Evolutionary conservation across 164 flowering plant genomes (phyloP).

Genomic region (Umbellularia californica): DNA sequence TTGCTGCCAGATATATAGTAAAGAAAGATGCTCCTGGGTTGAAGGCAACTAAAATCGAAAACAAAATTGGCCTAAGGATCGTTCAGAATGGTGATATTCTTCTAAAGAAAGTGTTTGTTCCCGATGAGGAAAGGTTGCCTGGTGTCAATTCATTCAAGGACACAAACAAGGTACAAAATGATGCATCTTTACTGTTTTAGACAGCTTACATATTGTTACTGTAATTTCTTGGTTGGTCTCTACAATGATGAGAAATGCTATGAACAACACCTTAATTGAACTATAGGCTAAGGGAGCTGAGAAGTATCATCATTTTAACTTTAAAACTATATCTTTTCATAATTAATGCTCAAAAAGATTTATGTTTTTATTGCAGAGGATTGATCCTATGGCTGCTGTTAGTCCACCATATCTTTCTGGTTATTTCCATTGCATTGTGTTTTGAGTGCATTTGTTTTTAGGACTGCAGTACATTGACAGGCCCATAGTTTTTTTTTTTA

Average conservation of each 20-base stretch:
- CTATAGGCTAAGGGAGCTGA: too few species aligned
- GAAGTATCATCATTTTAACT: too few species aligned
- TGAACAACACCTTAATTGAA: too few species aligned
- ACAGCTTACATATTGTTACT: neutral
- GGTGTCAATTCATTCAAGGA: constrained; percentile 92
- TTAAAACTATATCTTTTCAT: too few species aligned
- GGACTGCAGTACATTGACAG: too few species aligned
- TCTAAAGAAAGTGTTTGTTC: constrained; percentile 69
- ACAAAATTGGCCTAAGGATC: constrained; percentile 89
- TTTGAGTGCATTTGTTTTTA: too few species aligned
- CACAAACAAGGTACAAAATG: constrained; percentile 67
- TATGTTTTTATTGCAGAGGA: too few species aligned
- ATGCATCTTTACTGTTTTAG: neutral
- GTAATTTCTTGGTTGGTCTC: neutral
- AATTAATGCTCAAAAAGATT: too few species aligned
- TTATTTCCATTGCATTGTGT: too few species aligned
- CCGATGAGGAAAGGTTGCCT: constrained; percentile 82
- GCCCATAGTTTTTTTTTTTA: too few species aligned
- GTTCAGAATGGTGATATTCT: constrained; percentile 96
- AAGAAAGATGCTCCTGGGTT: constrained; percentile 79
- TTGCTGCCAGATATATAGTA: constrained; percentile 59
- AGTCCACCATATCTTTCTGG: too few species aligned
- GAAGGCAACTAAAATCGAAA: constrained; percentile 80
- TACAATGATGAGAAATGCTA: neutral
- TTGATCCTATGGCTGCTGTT: too few species aligned